phyloP scores from a whole-genome alignment of 169 alveolate genomes.

The Theileria annulata region DNA sequence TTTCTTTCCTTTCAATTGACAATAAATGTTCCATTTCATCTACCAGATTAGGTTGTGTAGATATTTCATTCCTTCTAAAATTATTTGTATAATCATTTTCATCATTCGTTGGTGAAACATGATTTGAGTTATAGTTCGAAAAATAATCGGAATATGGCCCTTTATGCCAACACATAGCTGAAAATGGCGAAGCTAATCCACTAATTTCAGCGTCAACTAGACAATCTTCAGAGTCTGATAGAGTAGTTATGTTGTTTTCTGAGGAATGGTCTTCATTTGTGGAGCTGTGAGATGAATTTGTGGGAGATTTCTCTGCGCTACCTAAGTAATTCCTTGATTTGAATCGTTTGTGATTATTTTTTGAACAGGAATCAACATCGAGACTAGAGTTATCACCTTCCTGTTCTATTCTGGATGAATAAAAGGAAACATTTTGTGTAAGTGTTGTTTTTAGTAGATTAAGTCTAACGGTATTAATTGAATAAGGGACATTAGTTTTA shows the following conservation, averaged over 20 bases:
- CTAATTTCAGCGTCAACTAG: slow-evolving; percentile 34
- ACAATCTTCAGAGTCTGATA: slow-evolving; percentile 14
- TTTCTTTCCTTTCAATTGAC: slow-evolving; percentile 39
- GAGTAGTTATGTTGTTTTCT: not conserved
- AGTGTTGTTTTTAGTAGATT: not conserved
- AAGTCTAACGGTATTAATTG: not conserved
- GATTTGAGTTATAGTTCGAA: not conserved
- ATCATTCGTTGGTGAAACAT: not conserved
- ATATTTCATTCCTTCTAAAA: not conserved
- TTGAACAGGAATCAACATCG: not conserved
- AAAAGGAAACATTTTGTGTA: not conserved
- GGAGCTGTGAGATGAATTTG: not conserved
- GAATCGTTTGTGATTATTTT: no score
- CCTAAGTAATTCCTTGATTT: no score
- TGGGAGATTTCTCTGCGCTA: not conserved
- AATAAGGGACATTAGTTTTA: not conserved
- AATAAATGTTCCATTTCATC: slow-evolving; percentile 51
- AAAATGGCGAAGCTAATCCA: slow-evolving; percentile 46
- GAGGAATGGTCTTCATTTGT: not conserved
- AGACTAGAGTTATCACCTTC: not conserved
- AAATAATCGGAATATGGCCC: slow-evolving; percentile 22
- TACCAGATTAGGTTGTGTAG: slow-evolving; percentile 8
- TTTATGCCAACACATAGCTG: slow-evolving; percentile 64
- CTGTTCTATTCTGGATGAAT: not conserved
- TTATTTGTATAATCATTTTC: not conserved